Conservation (phyloP, 2,329 filamentous ascomycete genomes). For the Ceratocystis lukuohia region DNA sequence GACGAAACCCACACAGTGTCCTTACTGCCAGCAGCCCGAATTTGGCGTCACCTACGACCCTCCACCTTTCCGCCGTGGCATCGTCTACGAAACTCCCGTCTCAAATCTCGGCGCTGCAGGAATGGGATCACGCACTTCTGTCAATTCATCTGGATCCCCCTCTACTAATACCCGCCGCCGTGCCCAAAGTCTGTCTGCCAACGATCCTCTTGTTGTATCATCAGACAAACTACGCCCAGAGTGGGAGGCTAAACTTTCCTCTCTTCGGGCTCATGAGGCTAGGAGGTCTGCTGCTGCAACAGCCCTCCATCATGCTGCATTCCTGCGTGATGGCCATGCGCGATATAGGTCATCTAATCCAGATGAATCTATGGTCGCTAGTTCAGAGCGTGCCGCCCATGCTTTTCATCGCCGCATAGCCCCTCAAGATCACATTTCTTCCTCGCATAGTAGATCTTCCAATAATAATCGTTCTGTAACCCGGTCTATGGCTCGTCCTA, state of each 20-base stretch:
- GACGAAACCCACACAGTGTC: slow-evolving; percentile 82
- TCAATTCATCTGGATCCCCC: slow-evolving; percentile 46
- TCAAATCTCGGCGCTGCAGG: slow-evolving; percentile 49
- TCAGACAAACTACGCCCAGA: slow-evolving; percentile 88
- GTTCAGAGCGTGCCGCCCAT: neutral
- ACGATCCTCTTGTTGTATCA: slow-evolving; percentile 72
- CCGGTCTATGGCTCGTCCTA: slow-evolving; percentile 5
- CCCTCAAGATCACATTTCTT: neutral
- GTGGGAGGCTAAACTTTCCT: slow-evolving; percentile 79
- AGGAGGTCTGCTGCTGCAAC: slow-evolving; percentile 84
- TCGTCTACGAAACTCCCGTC: slow-evolving; percentile 47
- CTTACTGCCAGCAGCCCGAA: slow-evolving; percentile 88
- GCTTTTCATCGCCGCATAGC: neutral
- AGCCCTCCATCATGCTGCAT: slow-evolving; percentile 85
- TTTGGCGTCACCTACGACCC: slow-evolving; percentile 93
- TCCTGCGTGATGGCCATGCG: slow-evolving; percentile 52
- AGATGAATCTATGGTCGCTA: neutral
- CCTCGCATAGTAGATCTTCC: neutral
- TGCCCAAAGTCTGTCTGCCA: slow-evolving; percentile 59
- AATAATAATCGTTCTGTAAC: neutral
- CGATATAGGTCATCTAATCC: neutral
- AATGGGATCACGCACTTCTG: slow-evolving; percentile 74
- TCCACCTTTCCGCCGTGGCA: slow-evolving; percentile 73
- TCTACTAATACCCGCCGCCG: slow-evolving; percentile 31
- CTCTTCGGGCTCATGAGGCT: slow-evolving; percentile 72